Percentiles rank a stretch among this genome's conserved stretches.
phyloP scores from a whole-genome alignment of 345 rosid species.

The Brassica cretica region DNA sequence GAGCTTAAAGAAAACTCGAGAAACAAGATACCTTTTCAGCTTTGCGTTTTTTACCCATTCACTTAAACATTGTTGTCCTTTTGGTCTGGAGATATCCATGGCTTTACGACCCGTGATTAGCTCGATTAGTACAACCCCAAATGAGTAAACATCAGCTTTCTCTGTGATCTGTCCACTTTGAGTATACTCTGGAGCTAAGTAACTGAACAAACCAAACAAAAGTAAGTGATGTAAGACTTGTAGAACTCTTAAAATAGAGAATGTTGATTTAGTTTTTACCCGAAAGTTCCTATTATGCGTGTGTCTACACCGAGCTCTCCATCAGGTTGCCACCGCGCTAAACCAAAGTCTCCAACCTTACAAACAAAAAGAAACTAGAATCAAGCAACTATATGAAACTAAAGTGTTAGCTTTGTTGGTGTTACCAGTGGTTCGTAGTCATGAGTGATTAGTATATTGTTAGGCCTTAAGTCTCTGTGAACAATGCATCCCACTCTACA shows the following conservation, averaged over 20 bases:
- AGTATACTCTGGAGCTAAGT: slow-evolving; percentile 96
- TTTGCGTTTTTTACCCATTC: slow-evolving; percentile 71
- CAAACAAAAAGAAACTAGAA: not conserved
- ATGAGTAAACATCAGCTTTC: slow-evolving; percentile 96
- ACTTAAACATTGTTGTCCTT: slow-evolving; percentile 93
- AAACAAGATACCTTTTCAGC: not conserved
- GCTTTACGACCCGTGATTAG: slow-evolving; percentile 96
- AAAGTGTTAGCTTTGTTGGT: not conserved
- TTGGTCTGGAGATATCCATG: slow-evolving; percentile 81
- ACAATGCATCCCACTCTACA: slow-evolving; percentile 73
- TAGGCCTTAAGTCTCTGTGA: slow-evolving; percentile 69
- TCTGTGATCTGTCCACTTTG: slow-evolving; percentile 98
- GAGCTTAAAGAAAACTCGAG: not conserved
- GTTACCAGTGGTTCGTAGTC: slow-evolving; percentile 63
- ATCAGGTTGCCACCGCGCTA: slow-evolving; percentile 67
- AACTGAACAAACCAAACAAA: slow-evolving; percentile 47
- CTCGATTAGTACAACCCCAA: slow-evolving; percentile 91
- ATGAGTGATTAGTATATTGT: slow-evolving; percentile 68
- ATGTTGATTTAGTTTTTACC: slow-evolving; percentile 36
- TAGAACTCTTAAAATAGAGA: not conserved
- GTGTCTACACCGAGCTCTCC: slow-evolving; percentile 60
- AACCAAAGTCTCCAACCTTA: slow-evolving; percentile 71
- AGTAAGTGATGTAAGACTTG: not conserved
- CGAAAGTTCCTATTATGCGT: slow-evolving; percentile 54
- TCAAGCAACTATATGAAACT: not conserved